These are phyloP conservation scores for Teratosphaeria viscida DNA, from an alignment of 2,329 filamentous ascomycete genomes.

Conservation along the genomic window DNA sequence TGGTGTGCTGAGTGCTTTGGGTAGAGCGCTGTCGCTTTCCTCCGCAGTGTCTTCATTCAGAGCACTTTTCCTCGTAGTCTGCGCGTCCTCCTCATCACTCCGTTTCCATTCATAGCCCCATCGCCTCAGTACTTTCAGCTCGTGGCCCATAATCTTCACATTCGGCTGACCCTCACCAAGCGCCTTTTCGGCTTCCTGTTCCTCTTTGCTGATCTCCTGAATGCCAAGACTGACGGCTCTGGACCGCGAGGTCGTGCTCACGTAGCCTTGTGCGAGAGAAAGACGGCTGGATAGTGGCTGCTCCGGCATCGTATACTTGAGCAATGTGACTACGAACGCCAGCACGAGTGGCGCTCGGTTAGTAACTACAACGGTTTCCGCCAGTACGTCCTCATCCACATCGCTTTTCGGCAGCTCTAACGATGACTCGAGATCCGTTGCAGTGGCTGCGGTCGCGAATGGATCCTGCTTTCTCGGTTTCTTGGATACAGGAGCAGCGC, in stretches of 20 bases:
- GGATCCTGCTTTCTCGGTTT: conserved; percentile 29
- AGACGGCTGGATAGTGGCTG: conserved; percentile 76
- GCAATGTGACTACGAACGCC: conserved; percentile 62
- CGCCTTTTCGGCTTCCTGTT: conserved; percentile 54
- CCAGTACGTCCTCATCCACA: conserved; percentile 50
- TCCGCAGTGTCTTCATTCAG: conserved; percentile 4
- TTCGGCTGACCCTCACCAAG: conserved; percentile 68
- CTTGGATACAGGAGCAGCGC: conserved; percentile 19
- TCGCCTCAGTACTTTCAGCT: conserved; percentile 65
- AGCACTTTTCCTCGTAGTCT: neutral
- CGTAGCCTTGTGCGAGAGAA: conserved; percentile 72
- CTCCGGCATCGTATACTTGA: conserved; percentile 74
- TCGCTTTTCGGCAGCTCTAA: conserved; percentile 47
- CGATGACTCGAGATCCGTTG: conserved; percentile 52
- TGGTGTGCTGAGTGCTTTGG: neutral
- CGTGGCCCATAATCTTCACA: conserved; percentile 60
- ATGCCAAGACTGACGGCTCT: conserved; percentile 69
- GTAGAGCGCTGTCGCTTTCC: neutral
- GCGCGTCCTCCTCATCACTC: neutral
- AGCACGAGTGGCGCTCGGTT: conserved; percentile 76
- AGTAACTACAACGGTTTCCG: conserved; percentile 51
- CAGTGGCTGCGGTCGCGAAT: conserved; percentile 23
- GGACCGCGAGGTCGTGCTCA: conserved; percentile 67
- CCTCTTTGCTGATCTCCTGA: conserved; percentile 52
- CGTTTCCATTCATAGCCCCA: conserved; percentile 57